Base-by-base conservation (phyloP, 2,329 filamentous ascomycete genomes). In the Hymenoscyphus scutula region DNA sequence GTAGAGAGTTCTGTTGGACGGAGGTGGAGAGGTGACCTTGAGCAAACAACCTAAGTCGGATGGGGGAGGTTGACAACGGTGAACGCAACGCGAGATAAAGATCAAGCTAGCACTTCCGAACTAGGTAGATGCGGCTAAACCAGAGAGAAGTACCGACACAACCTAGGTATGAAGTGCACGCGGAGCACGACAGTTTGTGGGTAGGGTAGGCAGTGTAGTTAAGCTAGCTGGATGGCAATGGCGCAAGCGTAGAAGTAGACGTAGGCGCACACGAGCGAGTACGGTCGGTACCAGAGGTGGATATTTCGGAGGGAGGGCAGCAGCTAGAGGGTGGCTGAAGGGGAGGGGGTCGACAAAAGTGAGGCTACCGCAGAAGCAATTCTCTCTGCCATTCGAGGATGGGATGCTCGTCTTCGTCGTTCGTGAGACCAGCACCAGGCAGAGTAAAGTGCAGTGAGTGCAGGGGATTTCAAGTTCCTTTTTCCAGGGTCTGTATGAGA, bases 121-220 rank as follows among this genome's bases (percentile, higher is more conserved):
- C 29, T 58, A 38, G 29, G 29, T 58, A 11, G n/a, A 58, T 59
- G 57, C 57, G 57, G 57, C 57, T 59, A 59, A 59, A 59, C 25
- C 30, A 34, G 29, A 23, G 29, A 23, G 15, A 30, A 55, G 53
- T 34, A 30, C 53, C 27, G 53, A 30, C 53, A 23, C 53, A 30
- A 54, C 29, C 25, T 19, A n/a, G n/a, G n/a, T n/a, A n/a, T n/a
- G n/a, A n/a, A n/a, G n/a, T 51, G 45, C 45, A 56, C 11, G 45
- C 19, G 10, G 45, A 51, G 45, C 45, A 51, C 45, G 19, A 51
- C 45, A 51, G 45, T 23, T 11, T 13, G 19, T 25, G 10, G n/a
- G n/a, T n/a, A n/a, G n/a, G n/a, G n/a, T n/a, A n/a, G n/a, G n/a
- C n/a, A n/a, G n/a, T n/a, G 8, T 48, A 11, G 19, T 5, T 45